Percentiles rank a stretch among this genome's conserved stretches.
Evolutionary conservation across 805 yeast species (phyloP).

Genomic region (Wickerhamiella lipophila): DNA sequence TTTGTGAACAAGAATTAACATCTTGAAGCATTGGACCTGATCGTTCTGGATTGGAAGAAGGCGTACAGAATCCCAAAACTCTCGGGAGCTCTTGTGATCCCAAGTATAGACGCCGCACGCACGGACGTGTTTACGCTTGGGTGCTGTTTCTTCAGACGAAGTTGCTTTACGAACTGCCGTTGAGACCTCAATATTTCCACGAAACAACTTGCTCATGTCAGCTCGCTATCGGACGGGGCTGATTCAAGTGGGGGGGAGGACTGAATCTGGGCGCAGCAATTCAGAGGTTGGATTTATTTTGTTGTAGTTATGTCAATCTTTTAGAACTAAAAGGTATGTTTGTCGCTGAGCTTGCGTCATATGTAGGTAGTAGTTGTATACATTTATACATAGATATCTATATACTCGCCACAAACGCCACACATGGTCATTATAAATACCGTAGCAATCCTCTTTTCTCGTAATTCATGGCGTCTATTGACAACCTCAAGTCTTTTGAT

Average conservation of each 20-base stretch:
- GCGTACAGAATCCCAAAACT: conserved; percentile 75
- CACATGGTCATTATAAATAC: conserved; percentile 2
- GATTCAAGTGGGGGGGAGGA: no score
- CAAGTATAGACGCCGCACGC: conserved; percentile 92
- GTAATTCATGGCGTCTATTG: conserved; percentile 55
- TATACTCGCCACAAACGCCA: neutral
- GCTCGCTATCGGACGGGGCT: conserved; percentile 5
- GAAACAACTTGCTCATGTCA: conserved; percentile 22
- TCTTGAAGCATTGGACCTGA: conserved; percentile 75
- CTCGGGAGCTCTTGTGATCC: conserved; percentile 79
- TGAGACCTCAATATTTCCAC: conserved; percentile 30
- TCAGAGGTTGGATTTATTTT: no score
- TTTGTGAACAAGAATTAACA: conserved; percentile 74
- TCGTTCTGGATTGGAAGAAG: conserved; percentile 67
- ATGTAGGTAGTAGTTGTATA: no score
- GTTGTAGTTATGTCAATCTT: no score
- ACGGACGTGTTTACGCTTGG: conserved; percentile 91
- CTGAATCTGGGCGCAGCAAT: neutral
- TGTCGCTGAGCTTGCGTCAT: no score
- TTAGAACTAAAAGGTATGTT: no score
- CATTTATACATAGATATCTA: no score
- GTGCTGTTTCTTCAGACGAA: conserved; percentile 74
- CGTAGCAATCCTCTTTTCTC: conserved; percentile 2
- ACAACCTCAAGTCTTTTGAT: conserved; percentile 45
- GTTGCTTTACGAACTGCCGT: conserved; percentile 71